These are phyloP conservation scores for Phytophthora kernoviae DNA, from an alignment of 352 stramenopile species.

Conservation along the genomic window DNA sequence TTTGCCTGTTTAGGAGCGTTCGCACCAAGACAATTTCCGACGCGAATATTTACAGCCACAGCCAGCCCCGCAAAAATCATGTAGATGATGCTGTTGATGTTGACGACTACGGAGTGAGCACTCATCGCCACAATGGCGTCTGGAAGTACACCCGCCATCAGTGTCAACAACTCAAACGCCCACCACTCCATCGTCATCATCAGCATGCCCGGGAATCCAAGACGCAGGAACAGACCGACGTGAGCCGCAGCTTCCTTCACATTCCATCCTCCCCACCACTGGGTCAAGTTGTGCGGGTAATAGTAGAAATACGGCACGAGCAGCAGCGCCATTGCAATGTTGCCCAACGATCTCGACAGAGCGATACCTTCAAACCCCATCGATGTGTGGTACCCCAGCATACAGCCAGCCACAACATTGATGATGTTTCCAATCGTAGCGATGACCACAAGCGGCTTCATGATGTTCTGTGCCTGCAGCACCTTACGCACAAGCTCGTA, in stretches of 20 bases:
- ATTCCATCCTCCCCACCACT: constrained; percentile 43
- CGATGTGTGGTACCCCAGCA: constrained; percentile 63
- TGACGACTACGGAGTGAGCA: constrained; percentile 53
- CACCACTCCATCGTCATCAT: constrained; percentile 63
- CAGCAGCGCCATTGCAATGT: constrained; percentile 36
- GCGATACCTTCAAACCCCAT: constrained; percentile 69
- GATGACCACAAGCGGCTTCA: constrained; percentile 64
- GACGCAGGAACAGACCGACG: constrained; percentile 39
- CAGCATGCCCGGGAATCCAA: constrained; percentile 51
- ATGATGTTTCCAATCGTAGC: constrained; percentile 55
- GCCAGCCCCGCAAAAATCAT: constrained; percentile 55
- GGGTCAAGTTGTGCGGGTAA: constrained; percentile 21
- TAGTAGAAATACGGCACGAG: constrained; percentile 51
- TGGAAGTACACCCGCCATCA: constrained; percentile 42
- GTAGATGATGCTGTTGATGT: constrained; percentile 53
- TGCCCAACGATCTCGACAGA: constrained; percentile 47
- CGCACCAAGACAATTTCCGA: constrained; percentile 50
- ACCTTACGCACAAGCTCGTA: constrained; percentile 80
- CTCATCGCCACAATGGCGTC: constrained; percentile 46
- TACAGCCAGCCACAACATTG: constrained; percentile 52
- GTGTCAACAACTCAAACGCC: constrained; percentile 56
- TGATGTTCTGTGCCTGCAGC: constrained; percentile 68
- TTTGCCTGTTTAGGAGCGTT: constrained; percentile 35
- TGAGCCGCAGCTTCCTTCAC: constrained; percentile 24
- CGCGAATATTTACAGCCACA: constrained; percentile 49